Base-by-base conservation (phyloP, 495 filamentous ascomycete species). In the Penicillium simplicissimum region DNA sequence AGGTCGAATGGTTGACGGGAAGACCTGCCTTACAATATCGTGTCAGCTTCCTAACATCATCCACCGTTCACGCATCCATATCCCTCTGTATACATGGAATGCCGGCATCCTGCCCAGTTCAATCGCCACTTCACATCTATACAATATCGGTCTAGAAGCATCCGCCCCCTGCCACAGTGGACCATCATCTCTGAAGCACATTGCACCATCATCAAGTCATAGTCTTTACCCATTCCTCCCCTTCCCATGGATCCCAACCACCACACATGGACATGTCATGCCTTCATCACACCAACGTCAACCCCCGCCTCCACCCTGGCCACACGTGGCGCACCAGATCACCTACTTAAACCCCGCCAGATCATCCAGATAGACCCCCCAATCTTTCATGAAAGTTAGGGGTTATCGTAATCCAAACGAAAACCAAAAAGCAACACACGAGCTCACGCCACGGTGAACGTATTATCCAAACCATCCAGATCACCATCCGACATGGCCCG, bases 241-340 rank as follows among this genome's bases (percentile, higher is more conserved):
- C 7, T 10, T 25, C 8, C 43, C 35, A 40, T 9, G 43, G 56
- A 31, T 28, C 34, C 34, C 31, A 6, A 3, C 4, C 28, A 34
- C 17, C 9, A n/a, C 3, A 35, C 8, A 36, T 36, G 19, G 10
- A 53, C 43, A 58, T 63, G 61, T 63, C 61, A 63, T 63, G 13
- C 15, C 19, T 1, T 13, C 56, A 63, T 63, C 61, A 63, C 56
- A 2, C n/a, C 31, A 17, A 57, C 59, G 59, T 38, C 59, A 38
- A 47, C 15, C n/a, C 7, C 42, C 28, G 28, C 36, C 49, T 38
- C 42, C 51, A 53, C 28, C 33, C 51, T 53, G 56, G 55, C 60
- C 60, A 62, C 60, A 31, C n/a, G 61, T 63, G 61, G 61, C 56
- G 56, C 15, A 14, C 21, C 40, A 21, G 21, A 33, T 38, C 47